Evolutionary conservation across 257 asterid species (phyloP), one percentile per base, ranked within the genome.

Genomic region (Plantago ovata): DNA sequence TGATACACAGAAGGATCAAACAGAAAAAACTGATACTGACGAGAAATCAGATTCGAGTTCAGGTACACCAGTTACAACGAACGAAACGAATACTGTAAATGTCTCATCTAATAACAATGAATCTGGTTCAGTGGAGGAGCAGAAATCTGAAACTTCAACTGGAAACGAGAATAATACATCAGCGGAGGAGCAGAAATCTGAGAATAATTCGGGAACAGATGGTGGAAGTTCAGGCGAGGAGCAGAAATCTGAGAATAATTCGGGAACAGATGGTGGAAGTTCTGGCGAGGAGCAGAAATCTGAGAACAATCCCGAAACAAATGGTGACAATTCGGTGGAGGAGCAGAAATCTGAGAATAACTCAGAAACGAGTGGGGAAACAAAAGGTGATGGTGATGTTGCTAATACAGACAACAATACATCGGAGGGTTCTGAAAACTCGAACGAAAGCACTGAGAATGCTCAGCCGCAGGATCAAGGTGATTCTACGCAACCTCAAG

Each of bases 401-500:
- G 62, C 67, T 10, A 80, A 71, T 57, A 69, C 70, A 14, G 72
- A 72, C 8, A 67, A 78, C 49, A 84, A 53, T 70, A 77, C 53
- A 18, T 28, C 62, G 9, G 72, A 55, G 13, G 74, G 72, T 62
- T 67, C 79, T 1, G 61, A 68, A 65, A 59, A 49, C 69, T 66
- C 79, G 56, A 57, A 59, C 49, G 70, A 19, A 23, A 70, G 60
- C 56, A 38, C 49, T 38, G 71, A 70, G 23, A 51, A 54, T 13
- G 60, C 19, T 20, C 75, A 60, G 36, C 70, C 4, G 36, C 36
- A 60, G 10, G 73, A 62, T 15, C 61, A 68, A 61, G 76, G 44
- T 43, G 79, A 76, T 57, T 62, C 85, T 0, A 46, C 93, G 15
- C 54, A 80, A 63, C 88, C 80, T 19, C 78, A 66, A 64, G 90